A percentile compares a stretch with the other conserved stretches of the same genome.
These are phyloP conservation scores for Blastomyces percursus DNA, from an alignment of 2,329 filamentous ascomycete genomes.

Conservation along the genomic window DNA sequence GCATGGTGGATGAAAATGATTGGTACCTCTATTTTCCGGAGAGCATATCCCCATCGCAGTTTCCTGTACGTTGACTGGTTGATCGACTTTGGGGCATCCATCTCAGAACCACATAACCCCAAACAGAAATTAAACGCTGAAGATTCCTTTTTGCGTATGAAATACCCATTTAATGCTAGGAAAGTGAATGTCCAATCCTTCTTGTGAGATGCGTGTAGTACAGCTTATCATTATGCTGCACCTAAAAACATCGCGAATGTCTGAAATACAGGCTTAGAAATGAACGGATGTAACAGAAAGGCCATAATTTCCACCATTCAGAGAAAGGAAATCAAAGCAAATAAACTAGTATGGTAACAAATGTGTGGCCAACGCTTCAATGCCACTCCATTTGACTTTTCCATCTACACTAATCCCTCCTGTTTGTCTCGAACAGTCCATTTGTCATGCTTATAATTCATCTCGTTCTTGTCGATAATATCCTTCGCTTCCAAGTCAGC, in stretches of 20 bases:
- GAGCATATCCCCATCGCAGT: slow-evolving; percentile 17
- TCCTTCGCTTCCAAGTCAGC: slow-evolving; percentile 12
- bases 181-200: too few species aligned
- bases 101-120: slow-evolving; percentile 9
- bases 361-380: too few species aligned
- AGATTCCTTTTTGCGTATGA: too few species aligned
- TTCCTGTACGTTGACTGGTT: slow-evolving; percentile 2
- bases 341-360: too few species aligned
- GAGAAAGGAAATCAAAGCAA: too few species aligned
- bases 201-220: too few species aligned
- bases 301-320: too few species aligned
- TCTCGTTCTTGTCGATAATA: slow-evolving; percentile 2
- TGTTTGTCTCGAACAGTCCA: background rate
- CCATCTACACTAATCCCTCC: background rate
- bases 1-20: slow-evolving; percentile 18
- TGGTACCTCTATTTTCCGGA: slow-evolving; percentile 22
- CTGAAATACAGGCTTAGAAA: too few species aligned
- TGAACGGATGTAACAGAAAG: too few species aligned
- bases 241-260: too few species aligned
- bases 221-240: too few species aligned
- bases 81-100: slow-evolving; percentile 11
- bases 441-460: background rate
- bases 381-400: background rate
- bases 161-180: too few species aligned
- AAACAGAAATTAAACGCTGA: background rate